Evolutionary conservation across 305 asterid species (phyloP), one percentile per base, ranked within the genome.

Genomic region (Solanum hybrid): DNA sequence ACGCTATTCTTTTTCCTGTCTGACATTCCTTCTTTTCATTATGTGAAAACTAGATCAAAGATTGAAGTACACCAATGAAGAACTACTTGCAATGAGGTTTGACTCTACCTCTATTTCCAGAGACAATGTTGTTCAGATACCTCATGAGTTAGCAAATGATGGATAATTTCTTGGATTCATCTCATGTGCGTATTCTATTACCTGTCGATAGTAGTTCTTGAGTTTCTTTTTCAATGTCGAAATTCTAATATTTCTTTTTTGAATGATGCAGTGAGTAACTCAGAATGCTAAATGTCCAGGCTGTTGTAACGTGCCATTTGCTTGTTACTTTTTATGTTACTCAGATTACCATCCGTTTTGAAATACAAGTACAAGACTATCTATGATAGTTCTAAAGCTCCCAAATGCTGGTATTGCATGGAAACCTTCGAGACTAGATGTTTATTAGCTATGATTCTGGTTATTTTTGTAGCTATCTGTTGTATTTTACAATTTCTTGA

Each of bases 31-130:
- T 32, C n/a, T 88, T 15, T 71, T 88, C 71, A 66, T 91, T 17
- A 77, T 88, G 88, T 38, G 60, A 42, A 90, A 90, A 93, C 95
- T 51, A 97, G 98, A 97, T 96, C 99, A 97, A 91, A 93, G 99
- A 91, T 91, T 95, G 95, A 96, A 94, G 93, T 96, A 96, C 90
- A 94, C 92, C 91, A 92, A 94, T 89, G 97, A 95, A 86, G 98
- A 95, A 86, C 89, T 97, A 84, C 86, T 96, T 71, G 93, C 94
- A 19, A 31, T 96, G 93, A 97, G 92, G 89, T 87, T 91, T 80
- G 91, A 93, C 34, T 89, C 94, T 24, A 27, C 92, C 87, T 87
- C 91, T 87, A 76, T 90, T 88, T 87, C 91, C 45, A 42, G 86
- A 45, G 45, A 88, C 90, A 78, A 64, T 60, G 91, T 91, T 82